A percentile compares a stretch with the other conserved stretches of the same genome.
Evolutionary conservation across 2,329 filamentous ascomycete genomes (phyloP).

Genomic region (Thelonectria olida): DNA sequence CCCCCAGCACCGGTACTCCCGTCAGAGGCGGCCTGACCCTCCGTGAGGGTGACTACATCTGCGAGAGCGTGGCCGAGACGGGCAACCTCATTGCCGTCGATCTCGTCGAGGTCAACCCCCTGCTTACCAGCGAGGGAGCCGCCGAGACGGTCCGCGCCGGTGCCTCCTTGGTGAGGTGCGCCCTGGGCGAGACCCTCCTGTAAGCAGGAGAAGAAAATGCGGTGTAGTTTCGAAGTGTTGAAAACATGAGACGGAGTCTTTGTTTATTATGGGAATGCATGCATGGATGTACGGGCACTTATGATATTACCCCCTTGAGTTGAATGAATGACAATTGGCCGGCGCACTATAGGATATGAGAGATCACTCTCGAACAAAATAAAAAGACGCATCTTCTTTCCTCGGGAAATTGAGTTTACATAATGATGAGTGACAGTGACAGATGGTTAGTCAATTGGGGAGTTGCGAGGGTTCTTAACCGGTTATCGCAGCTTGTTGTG

Average conservation of each 20-base stretch:
- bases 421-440: background rate
- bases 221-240: background rate
- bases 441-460: no score
- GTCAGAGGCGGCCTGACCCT: constrained; percentile 93
- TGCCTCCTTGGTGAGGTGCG: constrained; percentile 90
- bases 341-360: constrained; percentile 37
- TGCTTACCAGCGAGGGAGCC: constrained; percentile 70
- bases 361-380: constrained; percentile 41
- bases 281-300: constrained; percentile 29
- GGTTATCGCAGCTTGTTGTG: no score
- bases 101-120: constrained; percentile 84
- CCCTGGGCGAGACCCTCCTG: constrained; percentile 88
- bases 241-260: constrained; percentile 9
- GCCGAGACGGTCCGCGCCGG: constrained; percentile 92
- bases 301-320: constrained; percentile 38
- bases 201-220: constrained; percentile 47
- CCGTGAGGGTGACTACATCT: constrained; percentile 96
- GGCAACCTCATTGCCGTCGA: constrained; percentile 83
- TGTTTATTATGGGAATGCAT: constrained; percentile 20
- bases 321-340: constrained; percentile 38
- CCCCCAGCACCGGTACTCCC: constrained; percentile 93
- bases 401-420: constrained; percentile 12
- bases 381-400: constrained; percentile 39
- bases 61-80: constrained; percentile 84
- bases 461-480: no score